Base-by-base conservation (phyloP, 768 basidiomycete species). In the Leccinum obscurum region DNA sequence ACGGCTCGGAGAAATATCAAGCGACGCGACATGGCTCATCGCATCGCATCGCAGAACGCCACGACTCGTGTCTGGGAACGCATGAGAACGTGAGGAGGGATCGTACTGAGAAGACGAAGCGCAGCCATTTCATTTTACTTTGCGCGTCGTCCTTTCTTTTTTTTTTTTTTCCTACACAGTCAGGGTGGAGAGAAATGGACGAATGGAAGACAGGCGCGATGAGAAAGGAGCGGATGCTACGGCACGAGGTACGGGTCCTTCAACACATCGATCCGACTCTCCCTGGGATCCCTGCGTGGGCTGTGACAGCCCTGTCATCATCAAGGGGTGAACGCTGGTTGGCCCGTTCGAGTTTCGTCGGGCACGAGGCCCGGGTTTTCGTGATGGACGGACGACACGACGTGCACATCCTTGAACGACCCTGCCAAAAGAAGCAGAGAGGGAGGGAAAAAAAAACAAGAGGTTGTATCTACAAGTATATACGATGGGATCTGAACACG, bases 41-140 rank as follows among this genome's bases (percentile, higher is more conserved):
- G 35, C 8, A 34, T 10, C n/a, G 10, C 10, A 46, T 46, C 20
- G 44, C 11, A 11, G 44, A 46, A 26, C 44, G 46, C 56, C 58
- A 48, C 58, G 37, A 50, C 39, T 13, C 55, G 39, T 56, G 54
- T 41, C 55, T 61, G 64, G 49, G 58, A 64, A 54, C 11, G 6
- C 28, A 39, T 26, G 55, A 51, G 54, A 52, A 39, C 30, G 52
- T 52, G 49, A 32, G 28, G 30, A 30, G 10, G 20, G 28, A 64
- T 56, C 62, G 57, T 52, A 55, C 51, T 34, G 32, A 30, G 37
- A 30, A 35, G 46, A 14, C 15, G 46, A 52, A 17, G 58, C 44
- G 3, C 4, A 37, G 9, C 46, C 32, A 9, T 34, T 5, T 24
- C 34, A 24, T 54, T 39, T 37, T 39, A 7, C 13, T 11, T 56